These are phyloP conservation scores for Sclerotinia trifoliorum DNA, from an alignment of 2,329 filamentous ascomycete species.

Conservation along the genomic window DNA sequence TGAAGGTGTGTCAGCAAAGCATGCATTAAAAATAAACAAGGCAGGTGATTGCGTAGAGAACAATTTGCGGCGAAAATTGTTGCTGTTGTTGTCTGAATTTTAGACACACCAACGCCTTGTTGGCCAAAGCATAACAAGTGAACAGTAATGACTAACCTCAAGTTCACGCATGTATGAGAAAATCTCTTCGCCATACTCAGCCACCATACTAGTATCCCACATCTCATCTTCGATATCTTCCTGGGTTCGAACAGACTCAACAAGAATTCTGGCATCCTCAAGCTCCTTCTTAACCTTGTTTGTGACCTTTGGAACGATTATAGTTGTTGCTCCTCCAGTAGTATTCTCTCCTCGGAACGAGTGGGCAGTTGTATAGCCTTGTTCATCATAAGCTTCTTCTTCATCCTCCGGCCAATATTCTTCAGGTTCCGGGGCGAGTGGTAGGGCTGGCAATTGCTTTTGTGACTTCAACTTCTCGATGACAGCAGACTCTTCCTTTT, in stretches of 20 bases:
- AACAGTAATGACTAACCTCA: constrained; percentile 58
- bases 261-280: constrained; percentile 50
- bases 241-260: constrained; percentile 44
- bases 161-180: constrained; percentile 87
- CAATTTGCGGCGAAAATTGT: constrained; percentile 5
- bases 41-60: constrained; percentile 6
- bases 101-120: too few species aligned
- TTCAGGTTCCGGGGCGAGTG: constrained; percentile 52
- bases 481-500: constrained; percentile 17
- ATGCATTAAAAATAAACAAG: constrained; percentile 5
- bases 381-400: constrained; percentile 65
- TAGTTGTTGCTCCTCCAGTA: constrained; percentile 58
- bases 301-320: constrained; percentile 72
- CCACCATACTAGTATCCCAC: constrained; percentile 96
- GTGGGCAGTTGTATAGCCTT: constrained; percentile 70
- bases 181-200: constrained; percentile 94
- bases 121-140: background rate
- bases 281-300: constrained; percentile 71
- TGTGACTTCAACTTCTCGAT: constrained; percentile 9
- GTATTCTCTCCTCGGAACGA: constrained; percentile 75
- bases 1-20: constrained; percentile 24
- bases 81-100: background rate
- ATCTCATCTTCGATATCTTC: constrained; percentile 85
- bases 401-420: constrained; percentile 75
- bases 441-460: constrained; percentile 30